Evolutionary conservation across 2,329 filamentous ascomycete genomes (phyloP), one percentile per base, ranked within the genome.

Genomic region (Calonectria pauciramosa): DNA sequence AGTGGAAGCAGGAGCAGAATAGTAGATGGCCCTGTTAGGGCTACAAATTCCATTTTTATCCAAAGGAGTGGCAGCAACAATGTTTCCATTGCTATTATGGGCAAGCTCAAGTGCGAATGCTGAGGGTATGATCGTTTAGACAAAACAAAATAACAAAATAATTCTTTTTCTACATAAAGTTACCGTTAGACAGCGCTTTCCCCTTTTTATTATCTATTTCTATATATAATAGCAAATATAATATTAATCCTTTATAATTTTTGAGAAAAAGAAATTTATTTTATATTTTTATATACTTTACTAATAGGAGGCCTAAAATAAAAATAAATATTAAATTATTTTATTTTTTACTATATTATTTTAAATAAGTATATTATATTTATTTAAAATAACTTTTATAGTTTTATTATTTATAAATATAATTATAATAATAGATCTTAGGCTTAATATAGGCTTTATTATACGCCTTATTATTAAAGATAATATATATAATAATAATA

Each of bases 61-160:
- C 6, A 36, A 8, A 18, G 65, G 2, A 23, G 64, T 67, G 18
- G 47, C 34, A 14, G 75, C 70, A n/a, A 76, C 73, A 18, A 76
- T 68, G 41, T 76, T 74, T 3, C 75, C 75, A 52, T 76, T 76
- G 3, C 75, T 70, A n/a, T 76, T 76, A 34, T 76, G 75, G 8
- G 60, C 75, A 28, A 76, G 52, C 73, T 76, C 75, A 2, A 76
- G 70, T 47, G 73, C 49, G 26, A 73, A 71, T 23, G 68, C 51
- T 0, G n/a, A 32, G 30, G 30, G 30, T 32, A 32, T 32, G 30
- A 9, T 32, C 30, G n/a, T n/a, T n/a, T n/a, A n/a, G 9, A 5
- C 9, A 5, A 32, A 9, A 32, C 30, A 32, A 9, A 32, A 32
- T 9, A n/a, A n/a, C n/a, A 32, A 32, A 32, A 32, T 32, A 32